Conservation (phyloP, 768 basidiomycete genomes). For the Tylopilus felleus region DNA sequence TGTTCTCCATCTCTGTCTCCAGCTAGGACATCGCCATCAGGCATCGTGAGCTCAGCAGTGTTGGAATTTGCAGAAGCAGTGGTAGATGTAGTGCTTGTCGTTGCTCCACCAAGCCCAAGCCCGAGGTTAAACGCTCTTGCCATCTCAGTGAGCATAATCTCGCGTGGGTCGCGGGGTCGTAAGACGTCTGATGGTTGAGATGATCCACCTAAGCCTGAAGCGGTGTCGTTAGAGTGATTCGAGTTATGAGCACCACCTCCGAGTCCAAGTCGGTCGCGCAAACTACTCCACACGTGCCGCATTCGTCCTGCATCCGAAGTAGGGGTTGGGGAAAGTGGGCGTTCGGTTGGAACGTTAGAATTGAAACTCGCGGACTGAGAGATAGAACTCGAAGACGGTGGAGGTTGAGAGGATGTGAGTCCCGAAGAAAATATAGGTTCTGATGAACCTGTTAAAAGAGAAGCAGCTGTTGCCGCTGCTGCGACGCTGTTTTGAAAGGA, state of each 20-base stretch:
- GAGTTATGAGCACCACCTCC: slow-evolving; percentile 26
- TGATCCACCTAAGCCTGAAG: slow-evolving; percentile 6
- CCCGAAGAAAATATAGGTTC: slow-evolving; percentile 61
- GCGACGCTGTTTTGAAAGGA: slow-evolving; percentile 56
- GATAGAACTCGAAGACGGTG: slow-evolving; percentile 12
- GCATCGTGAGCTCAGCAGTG: slow-evolving; percentile 5
- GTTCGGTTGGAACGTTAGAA: slow-evolving; percentile 23
- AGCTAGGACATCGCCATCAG: slow-evolving; percentile 1
- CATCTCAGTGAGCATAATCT: slow-evolving; percentile 78
- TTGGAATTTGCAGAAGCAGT: slow-evolving; percentile 1
- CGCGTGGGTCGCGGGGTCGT: slow-evolving; percentile 48
- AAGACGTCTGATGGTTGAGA: slow-evolving; percentile 10
- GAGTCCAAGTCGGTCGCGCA: slow-evolving; percentile 66
- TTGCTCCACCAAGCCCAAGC: slow-evolving; percentile 43
- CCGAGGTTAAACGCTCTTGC: slow-evolving; percentile 76
- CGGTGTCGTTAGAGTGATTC: slow-evolving; percentile 10
- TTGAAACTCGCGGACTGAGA: slow-evolving; percentile 11
- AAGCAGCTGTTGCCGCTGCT: slow-evolving; percentile 89
- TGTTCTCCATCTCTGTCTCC: slow-evolving; percentile 15
- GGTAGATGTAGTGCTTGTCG: slow-evolving; percentile 4
- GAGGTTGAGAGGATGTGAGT: slow-evolving; percentile 38
- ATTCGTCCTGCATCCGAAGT: slow-evolving; percentile 42
- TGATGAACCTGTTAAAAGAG: slow-evolving; percentile 70
- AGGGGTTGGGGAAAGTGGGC: slow-evolving; percentile 42
- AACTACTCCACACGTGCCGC: slow-evolving; percentile 63